phyloP scores from a whole-genome alignment of 2,329 filamentous ascomycete species.

The Tolypocladium guangdongense region DNA sequence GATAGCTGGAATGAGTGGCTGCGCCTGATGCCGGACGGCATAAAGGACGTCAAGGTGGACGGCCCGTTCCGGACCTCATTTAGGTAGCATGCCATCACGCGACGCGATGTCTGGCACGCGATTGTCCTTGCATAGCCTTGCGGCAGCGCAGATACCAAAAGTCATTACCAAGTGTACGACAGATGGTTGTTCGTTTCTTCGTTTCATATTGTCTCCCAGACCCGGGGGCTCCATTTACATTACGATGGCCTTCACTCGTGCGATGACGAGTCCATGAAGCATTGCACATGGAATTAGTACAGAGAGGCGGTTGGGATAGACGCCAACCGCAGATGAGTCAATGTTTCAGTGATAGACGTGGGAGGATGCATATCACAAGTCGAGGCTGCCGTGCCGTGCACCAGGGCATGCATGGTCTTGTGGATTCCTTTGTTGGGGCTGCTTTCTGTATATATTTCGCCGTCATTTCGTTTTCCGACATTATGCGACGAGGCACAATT shows the following conservation, averaged over 20 bases:
- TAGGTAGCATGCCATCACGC: slow-evolving; percentile 5
- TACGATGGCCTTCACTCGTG: background rate
- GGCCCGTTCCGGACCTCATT: slow-evolving; percentile 29
- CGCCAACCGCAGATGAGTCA: background rate
- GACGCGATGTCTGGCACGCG: no score
- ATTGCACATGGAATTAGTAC: background rate
- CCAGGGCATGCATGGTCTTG: background rate
- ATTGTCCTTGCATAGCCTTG: background rate
- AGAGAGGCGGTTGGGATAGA: background rate
- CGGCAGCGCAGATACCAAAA: background rate
- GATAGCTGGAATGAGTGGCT: slow-evolving; percentile 49
- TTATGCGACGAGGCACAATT: background rate
- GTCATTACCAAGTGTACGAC: background rate
- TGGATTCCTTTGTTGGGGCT: background rate
- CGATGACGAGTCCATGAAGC: background rate
- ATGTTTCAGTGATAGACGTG: background rate
- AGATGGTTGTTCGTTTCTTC: slow-evolving; percentile 1
- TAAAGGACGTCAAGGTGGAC: slow-evolving; percentile 44
- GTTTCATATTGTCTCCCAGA: background rate
- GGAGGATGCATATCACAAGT: background rate
- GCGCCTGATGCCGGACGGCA: slow-evolving; percentile 44
- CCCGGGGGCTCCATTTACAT: background rate
- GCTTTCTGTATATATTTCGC: background rate
- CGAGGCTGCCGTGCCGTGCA: background rate
- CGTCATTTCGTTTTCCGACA: background rate